Base-by-base conservation (phyloP, 106 monocot species). In the Platanthera zijinensis region DNA sequence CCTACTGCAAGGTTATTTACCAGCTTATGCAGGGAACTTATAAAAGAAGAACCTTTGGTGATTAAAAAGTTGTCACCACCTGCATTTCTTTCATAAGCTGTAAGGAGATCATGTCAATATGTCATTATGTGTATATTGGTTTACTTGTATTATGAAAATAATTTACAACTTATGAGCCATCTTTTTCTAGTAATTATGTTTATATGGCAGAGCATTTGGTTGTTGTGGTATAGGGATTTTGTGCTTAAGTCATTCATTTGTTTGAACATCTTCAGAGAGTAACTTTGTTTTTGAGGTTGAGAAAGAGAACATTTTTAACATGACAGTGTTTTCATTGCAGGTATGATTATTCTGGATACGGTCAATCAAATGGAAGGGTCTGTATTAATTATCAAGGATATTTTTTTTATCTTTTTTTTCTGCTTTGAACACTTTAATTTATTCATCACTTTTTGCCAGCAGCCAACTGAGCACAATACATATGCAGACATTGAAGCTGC, bases 341-440 rank as follows among this genome's bases (percentile, higher is more conserved):
- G 70, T 96, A 96, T 86, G 95, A 96, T 77, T 96, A 96, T 74
- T 92, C 95, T 85, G 95, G 95, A 49, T 96, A 96, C 74, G 95
- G 95, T 8, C 85, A 78, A 59, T 96, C 95, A 51, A 82, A 90
- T 46, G 95, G 95, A 79, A 96, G 90, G 92, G 95, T 92, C 64
- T 11, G 75, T 56, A 48, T 70, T 17, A 70, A 47, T 7, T 70
- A 52, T 21, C 48, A 54, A 62, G 51, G 71, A 72, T n/a, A 5
- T 46, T 48, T 17, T 48, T n/a, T 48, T 48, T 3, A 7, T 10
- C 8, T 21, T 69, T 70, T 15, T 15, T 70, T 10, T 48, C 7
- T 5, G 1, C 7, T n/a, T 48, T 70, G 51, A 25, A 7, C 39
- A 51, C 0, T 71, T 47, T 70, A 47, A 70, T 48, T 70, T 72